These are phyloP conservation scores for Aspergillus heteromorphus DNA, from an alignment of 495 filamentous ascomycete genomes.

Conservation along the genomic window DNA sequence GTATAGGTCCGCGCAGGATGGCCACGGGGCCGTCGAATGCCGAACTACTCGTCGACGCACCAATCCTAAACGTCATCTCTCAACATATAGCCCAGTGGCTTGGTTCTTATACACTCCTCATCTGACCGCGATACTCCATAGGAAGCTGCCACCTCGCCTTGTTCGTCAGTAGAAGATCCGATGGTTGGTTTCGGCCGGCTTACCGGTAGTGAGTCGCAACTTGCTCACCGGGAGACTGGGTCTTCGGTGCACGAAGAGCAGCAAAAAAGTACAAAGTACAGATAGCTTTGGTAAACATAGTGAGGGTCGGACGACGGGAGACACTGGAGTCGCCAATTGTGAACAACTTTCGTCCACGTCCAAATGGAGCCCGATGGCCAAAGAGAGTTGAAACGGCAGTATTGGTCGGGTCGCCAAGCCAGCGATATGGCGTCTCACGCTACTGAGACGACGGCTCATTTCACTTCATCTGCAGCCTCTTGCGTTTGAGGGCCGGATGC, in stretches of 20 bases:
- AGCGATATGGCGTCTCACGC: conserved; percentile 6
- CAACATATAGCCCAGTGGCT: not conserved
- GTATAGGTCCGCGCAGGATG: conserved; percentile 1
- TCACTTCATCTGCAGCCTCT: conserved; percentile 49
- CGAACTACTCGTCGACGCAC: not conserved
- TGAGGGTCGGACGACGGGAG: conserved; percentile 2
- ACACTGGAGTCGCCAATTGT: conserved; percentile 2
- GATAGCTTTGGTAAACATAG: conserved; percentile 9
- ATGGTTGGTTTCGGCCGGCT: not conserved
- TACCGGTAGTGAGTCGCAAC: conserved; percentile 11
- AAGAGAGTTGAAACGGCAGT: not conserved
- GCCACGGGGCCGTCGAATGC: not conserved
- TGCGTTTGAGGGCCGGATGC: conserved; percentile 32
- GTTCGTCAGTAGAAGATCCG: conserved; percentile 1
- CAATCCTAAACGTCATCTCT: not conserved
- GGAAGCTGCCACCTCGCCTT: not conserved
- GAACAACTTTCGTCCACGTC: conserved; percentile 1
- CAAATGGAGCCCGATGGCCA: not conserved
- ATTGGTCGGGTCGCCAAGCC: not conserved
- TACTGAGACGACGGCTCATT: conserved; percentile 40
- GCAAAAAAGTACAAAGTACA: conserved; percentile 9
- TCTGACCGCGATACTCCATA: not conserved
- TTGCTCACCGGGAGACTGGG: conserved; percentile 9
- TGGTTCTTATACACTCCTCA: not conserved
- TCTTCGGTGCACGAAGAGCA: conserved; percentile 4